phyloP scores from a whole-genome alignment of 2,329 filamentous ascomycete species.

The Lojkania enalia region DNA sequence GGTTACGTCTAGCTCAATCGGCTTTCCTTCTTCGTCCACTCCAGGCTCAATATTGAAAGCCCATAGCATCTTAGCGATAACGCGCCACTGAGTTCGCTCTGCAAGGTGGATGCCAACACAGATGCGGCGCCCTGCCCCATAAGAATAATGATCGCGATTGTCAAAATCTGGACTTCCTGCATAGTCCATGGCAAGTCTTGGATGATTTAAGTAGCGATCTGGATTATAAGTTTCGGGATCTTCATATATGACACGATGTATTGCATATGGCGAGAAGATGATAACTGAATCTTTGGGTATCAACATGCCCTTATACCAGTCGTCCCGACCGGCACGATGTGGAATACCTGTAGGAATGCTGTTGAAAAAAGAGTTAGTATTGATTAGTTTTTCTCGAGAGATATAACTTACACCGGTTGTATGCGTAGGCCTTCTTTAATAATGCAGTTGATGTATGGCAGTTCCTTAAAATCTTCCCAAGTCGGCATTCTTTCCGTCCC shows the following conservation, averaged over 20 bases:
- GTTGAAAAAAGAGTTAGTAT: background rate
- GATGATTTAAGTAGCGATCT: constrained; percentile 31
- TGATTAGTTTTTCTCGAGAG: background rate
- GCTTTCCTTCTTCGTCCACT: constrained; percentile 45
- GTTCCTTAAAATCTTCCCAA: constrained; percentile 11
- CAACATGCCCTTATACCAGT: constrained; percentile 22
- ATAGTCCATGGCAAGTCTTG: constrained; percentile 36
- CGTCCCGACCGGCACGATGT: constrained; percentile 14
- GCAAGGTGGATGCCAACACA: constrained; percentile 61
- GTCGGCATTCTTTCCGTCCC: constrained; percentile 17
- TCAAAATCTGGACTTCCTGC: constrained; percentile 33
- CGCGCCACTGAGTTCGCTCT: constrained; percentile 61
- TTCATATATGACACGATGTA: constrained; percentile 14
- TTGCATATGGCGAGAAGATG: constrained; percentile 22
- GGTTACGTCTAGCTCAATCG: constrained; percentile 39
- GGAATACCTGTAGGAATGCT: constrained; percentile 10
- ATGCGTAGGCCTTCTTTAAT: constrained; percentile 24
- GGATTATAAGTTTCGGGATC: constrained; percentile 36
- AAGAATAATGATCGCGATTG: constrained; percentile 34
- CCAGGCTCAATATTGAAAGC: constrained; percentile 54
- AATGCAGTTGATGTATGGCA: constrained; percentile 27
- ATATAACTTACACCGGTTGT: constrained; percentile 15
- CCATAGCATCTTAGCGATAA: constrained; percentile 58
- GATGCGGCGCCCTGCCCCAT: constrained; percentile 42
- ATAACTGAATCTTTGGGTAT: constrained; percentile 24